phyloP scores from a whole-genome alignment of 2,329 filamentous ascomycete species.

The Aspergillus versicolor region DNA sequence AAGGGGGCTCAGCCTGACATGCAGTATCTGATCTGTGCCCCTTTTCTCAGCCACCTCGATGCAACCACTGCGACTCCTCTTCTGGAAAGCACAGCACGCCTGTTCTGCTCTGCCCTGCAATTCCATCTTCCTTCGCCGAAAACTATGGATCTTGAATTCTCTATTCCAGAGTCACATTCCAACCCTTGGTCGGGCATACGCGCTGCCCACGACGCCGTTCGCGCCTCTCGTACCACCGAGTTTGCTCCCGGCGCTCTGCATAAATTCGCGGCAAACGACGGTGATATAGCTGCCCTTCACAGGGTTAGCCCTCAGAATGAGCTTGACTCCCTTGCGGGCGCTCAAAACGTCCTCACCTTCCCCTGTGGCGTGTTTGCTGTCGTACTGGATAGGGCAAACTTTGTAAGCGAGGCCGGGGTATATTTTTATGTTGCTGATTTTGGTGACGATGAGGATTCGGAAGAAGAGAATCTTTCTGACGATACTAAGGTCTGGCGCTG shows the following conservation, averaged over 20 bases:
- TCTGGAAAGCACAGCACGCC: constrained; percentile 15
- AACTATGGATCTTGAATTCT: constrained; percentile 15
- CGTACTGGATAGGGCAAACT: constrained; percentile 15
- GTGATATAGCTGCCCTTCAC: neutral
- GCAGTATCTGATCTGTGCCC: constrained; percentile 17
- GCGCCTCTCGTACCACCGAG: constrained; percentile 2
- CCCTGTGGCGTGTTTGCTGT: constrained; percentile 13
- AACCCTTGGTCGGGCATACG: constrained; percentile 12
- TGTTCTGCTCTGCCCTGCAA: constrained; percentile 11
- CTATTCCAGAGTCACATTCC: constrained; percentile 6
- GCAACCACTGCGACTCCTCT: constrained; percentile 1
- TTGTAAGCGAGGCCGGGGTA: constrained; percentile 15
- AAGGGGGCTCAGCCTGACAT: constrained; percentile 9
- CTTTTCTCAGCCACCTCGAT: constrained; percentile 14
- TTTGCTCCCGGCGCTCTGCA: constrained; percentile 12
- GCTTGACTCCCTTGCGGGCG: neutral
- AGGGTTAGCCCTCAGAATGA: neutral
- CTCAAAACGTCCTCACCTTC: neutral
- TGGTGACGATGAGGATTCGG: fast-evolving
- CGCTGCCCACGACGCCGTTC: constrained; percentile 10
- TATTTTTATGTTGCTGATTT: constrained; percentile 12
- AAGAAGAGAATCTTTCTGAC: neutral
- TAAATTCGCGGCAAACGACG: neutral
- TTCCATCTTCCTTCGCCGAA: constrained; percentile 11
- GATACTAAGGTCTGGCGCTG: neutral